Evolutionary conservation across 2,329 filamentous ascomycete genomes (phyloP).

Genomic region (Ilyonectria robusta): DNA sequence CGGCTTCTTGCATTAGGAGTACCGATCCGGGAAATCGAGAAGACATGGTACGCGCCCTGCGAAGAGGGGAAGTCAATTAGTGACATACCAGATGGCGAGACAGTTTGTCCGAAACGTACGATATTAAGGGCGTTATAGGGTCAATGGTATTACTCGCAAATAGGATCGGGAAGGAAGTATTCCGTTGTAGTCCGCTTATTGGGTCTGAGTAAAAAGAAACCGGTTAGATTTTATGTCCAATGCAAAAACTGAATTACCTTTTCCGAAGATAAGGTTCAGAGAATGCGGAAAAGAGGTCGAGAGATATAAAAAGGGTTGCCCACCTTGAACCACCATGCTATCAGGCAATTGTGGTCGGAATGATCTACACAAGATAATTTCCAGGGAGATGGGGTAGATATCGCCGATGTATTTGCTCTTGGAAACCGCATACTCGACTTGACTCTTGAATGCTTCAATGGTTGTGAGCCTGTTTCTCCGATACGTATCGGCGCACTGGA

Average conservation of each 20-base stretch:
- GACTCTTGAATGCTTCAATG: constrained; percentile 43
- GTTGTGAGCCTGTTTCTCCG: constrained; percentile 45
- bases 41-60: constrained; percentile 48
- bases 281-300: background rate
- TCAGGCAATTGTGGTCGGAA: constrained; percentile 46
- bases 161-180: constrained; percentile 55
- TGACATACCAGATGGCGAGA: constrained; percentile 9
- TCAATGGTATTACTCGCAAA: constrained; percentile 57
- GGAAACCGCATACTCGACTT: constrained; percentile 43
- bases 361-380: constrained; percentile 46
- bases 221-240: constrained; percentile 14
- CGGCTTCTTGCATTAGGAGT: constrained; percentile 50
- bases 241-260: background rate
- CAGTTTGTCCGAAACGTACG: constrained; percentile 42
- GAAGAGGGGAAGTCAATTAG: constrained; percentile 30
- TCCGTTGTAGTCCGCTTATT: constrained; percentile 32
- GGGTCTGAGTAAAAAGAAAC: constrained; percentile 34
- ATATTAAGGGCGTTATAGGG: constrained; percentile 54
- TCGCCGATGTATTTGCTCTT: constrained; percentile 52
- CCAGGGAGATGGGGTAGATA: constrained; percentile 46
- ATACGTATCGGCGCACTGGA: constrained; percentile 50
- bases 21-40: constrained; percentile 50
- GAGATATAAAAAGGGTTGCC: constrained; percentile 8
- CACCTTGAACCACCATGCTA: constrained; percentile 48
- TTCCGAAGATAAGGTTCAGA: background rate